These are phyloP conservation scores for Aureobasidium vineae DNA, from an alignment of 2,329 filamentous ascomycete species.

Conservation along the genomic window DNA sequence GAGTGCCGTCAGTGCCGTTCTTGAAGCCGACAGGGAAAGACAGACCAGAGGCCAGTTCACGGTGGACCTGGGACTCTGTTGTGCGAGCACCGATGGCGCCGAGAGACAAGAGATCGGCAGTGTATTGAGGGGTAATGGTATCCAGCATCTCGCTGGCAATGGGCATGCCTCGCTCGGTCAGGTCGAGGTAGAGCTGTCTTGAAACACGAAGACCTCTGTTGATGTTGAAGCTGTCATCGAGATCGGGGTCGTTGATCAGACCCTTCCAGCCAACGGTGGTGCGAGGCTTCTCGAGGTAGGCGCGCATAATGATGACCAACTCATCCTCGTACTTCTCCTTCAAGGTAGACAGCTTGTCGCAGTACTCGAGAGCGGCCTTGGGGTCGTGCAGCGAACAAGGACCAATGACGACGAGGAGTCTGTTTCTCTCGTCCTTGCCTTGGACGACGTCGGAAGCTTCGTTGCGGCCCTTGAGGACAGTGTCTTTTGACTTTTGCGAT, in stretches of 20 bases:
- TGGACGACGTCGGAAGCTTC: slow-evolving; percentile 62
- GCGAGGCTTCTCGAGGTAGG: slow-evolving; percentile 96
- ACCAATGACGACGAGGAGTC: slow-evolving; percentile 78
- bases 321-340: slow-evolving; percentile 88
- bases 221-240: slow-evolving; percentile 98
- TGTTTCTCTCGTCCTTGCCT: slow-evolving; percentile 55
- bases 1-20: slow-evolving; percentile 92
- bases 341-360: slow-evolving; percentile 73
- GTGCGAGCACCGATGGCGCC: slow-evolving; percentile 95
- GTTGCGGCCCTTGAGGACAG: slow-evolving; percentile 59
- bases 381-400: slow-evolving; percentile 98
- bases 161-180: slow-evolving; percentile 90
- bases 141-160: slow-evolving; percentile 97
- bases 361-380: slow-evolving; percentile 86
- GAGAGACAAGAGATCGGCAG: slow-evolving; percentile 86
- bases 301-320: slow-evolving; percentile 93
- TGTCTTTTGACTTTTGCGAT: slow-evolving; percentile 50
- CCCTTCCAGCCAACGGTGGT: slow-evolving; percentile 99
- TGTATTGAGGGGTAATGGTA: slow-evolving; percentile 95
- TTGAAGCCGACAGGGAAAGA: slow-evolving; percentile 99
- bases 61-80: slow-evolving; percentile 92
- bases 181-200: slow-evolving; percentile 86
- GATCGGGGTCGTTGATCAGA: slow-evolving; percentile 96
- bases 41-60: slow-evolving; percentile 88
- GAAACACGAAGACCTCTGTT: slow-evolving; percentile 91